Conservation (phyloP, 2,329 filamentous ascomycete genomes). For the Cadophora gregata region DNA sequence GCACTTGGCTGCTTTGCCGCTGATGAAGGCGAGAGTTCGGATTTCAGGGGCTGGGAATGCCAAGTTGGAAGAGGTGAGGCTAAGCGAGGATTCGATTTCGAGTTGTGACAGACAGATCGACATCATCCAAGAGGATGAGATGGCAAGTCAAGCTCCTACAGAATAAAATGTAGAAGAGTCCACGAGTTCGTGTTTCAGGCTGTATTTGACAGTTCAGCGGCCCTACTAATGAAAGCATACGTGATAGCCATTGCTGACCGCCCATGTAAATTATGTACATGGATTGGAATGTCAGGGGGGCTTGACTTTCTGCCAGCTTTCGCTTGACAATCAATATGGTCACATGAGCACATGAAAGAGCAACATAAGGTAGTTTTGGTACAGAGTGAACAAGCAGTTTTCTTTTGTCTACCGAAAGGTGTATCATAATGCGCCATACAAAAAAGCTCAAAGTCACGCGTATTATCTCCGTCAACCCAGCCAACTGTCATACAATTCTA, state of each 20-base stretch:
- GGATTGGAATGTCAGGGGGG: too few species aligned
- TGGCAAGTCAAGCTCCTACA: neutral
- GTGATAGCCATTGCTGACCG: too few species aligned
- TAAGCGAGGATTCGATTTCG: neutral
- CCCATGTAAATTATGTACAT: too few species aligned
- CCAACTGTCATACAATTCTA: neutral
- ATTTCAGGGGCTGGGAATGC: constrained; percentile 1
- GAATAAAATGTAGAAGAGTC: neutral
- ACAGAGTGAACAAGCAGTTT: neutral
- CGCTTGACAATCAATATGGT: too few species aligned
- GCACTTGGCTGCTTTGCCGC: neutral
- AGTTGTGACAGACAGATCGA: neutral
- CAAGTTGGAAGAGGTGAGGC: neutral
- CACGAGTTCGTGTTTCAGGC: neutral
- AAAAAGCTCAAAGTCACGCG: constrained; percentile 6
- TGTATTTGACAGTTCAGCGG: too few species aligned
- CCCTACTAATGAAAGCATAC: too few species aligned
- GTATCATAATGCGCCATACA: constrained; percentile 21
- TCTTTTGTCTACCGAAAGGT: constrained; percentile 10
- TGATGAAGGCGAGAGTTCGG: neutral
- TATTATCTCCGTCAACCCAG: neutral
- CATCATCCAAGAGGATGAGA: neutral
- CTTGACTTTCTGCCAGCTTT: too few species aligned
- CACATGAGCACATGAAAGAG: too few species aligned
- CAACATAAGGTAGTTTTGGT: too few species aligned